Percentiles rank a stretch among this genome's conserved stretches.
Conservation (phyloP, 2,329 filamentous ascomycete species). For the Neospermospora avenae region DNA sequence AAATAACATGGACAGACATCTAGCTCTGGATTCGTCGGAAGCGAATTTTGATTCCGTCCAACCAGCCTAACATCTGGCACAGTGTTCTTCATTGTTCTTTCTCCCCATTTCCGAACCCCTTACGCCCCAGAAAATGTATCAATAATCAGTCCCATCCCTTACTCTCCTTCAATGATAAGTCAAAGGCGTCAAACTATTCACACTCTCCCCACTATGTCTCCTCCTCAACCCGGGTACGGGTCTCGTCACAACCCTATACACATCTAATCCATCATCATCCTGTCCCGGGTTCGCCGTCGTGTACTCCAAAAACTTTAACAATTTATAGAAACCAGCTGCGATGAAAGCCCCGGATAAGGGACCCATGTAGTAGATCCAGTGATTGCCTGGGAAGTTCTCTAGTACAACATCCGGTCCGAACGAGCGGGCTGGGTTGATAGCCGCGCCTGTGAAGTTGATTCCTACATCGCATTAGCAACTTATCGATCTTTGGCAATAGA, state of each 20-base stretch:
- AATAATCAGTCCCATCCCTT: too few relatives aligned
- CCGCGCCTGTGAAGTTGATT: conserved; percentile 46
- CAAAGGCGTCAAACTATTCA: not conserved
- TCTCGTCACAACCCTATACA: conserved; percentile 5
- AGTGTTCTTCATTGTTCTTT: too few relatives aligned
- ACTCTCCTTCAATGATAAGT: not conserved
- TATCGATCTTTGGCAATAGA: too few relatives aligned
- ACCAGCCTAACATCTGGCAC: too few relatives aligned
- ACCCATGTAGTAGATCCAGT: conserved; percentile 50
- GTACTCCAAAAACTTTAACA: conserved; percentile 50
- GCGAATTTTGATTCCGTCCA: too few relatives aligned
- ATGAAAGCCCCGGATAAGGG: conserved; percentile 46
- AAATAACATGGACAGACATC: too few relatives aligned
- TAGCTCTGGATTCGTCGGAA: too few relatives aligned
- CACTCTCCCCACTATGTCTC: not conserved
- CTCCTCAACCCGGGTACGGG: not conserved
- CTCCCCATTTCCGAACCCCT: too few relatives aligned
- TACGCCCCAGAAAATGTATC: too few relatives aligned
- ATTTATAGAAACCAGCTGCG: conserved; percentile 45
- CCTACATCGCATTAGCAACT: conserved; percentile 28
- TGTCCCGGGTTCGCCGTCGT: conserved; percentile 49
- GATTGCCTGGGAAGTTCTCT: conserved; percentile 40
- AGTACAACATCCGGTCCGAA: conserved; percentile 45
- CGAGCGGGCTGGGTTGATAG: conserved; percentile 45
- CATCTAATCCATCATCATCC: conserved; percentile 33